A percentile compares a stretch with the other conserved stretches of the same genome.
These are phyloP conservation scores for Paecilomyces formosus DNA, from an alignment of 2,329 filamentous ascomycete species.

Conservation along the genomic window DNA sequence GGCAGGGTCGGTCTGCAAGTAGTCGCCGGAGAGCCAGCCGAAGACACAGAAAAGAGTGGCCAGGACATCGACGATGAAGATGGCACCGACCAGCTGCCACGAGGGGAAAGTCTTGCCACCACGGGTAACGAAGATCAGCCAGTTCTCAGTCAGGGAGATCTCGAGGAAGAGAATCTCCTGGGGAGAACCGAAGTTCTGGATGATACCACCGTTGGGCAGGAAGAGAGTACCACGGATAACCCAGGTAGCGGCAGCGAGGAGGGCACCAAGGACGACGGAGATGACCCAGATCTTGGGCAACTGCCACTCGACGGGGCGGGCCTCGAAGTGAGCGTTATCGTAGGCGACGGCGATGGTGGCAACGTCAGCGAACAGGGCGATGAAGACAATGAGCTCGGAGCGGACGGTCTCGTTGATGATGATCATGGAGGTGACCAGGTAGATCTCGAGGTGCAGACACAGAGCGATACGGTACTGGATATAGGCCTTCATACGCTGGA, in stretches of 20 bases:
- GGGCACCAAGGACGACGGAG: conserved; percentile 48
- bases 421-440: conserved; percentile 70
- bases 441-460: conserved; percentile 67
- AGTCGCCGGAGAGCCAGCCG: conserved; percentile 60
- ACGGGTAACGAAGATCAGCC: conserved; percentile 95
- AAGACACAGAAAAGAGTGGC: conserved; percentile 69
- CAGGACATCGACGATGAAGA: conserved; percentile 62
- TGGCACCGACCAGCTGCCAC: conserved; percentile 65
- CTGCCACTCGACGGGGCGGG: conserved; percentile 71
- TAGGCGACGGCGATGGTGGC: conserved; percentile 72
- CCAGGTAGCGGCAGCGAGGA: conserved; percentile 66
- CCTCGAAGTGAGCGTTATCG: conserved; percentile 70
- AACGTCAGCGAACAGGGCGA: conserved; percentile 71
- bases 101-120: conserved; percentile 68
- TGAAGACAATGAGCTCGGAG: conserved; percentile 68
- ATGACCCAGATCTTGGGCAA: conserved; percentile 77
- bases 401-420: conserved; percentile 71
- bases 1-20: conserved; percentile 18
- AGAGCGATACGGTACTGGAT: conserved; percentile 71
- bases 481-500: conserved; percentile 72
- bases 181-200: conserved; percentile 66
- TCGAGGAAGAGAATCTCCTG: conserved; percentile 82
- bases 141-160: conserved; percentile 89
- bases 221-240: conserved; percentile 64
- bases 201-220: conserved; percentile 62